phyloP scores from a whole-genome alignment of 2,329 filamentous ascomycete genomes.

The Alternaria angustiovoidea region DNA sequence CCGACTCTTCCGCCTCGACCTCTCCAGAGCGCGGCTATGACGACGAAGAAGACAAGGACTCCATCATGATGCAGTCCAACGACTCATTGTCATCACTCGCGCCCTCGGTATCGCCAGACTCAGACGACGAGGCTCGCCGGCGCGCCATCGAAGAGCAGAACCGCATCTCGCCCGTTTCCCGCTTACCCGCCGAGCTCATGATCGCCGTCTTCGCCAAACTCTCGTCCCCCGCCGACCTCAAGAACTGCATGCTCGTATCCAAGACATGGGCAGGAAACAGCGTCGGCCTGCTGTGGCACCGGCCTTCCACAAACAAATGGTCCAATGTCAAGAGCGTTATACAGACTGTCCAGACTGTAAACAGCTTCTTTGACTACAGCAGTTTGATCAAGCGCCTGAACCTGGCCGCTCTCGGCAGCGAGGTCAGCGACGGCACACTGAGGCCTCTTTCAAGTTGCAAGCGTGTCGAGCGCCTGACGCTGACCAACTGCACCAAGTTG shows the following conservation, averaged over 20 bases:
- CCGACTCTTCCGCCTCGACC: slow-evolving; percentile 71
- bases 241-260: slow-evolving; percentile 92
- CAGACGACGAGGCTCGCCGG: slow-evolving; percentile 70
- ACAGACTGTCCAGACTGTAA: slow-evolving; percentile 72
- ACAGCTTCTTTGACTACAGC: slow-evolving; percentile 88
- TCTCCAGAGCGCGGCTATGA: slow-evolving; percentile 80
- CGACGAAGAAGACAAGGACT: slow-evolving; percentile 87
- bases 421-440: slow-evolving; percentile 89
- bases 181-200: slow-evolving; percentile 91
- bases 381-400: slow-evolving; percentile 93
- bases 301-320: slow-evolving; percentile 90
- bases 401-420: slow-evolving; percentile 76
- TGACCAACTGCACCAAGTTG: slow-evolving; percentile 86
- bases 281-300: slow-evolving; percentile 93
- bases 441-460: slow-evolving; percentile 83
- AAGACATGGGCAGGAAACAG: slow-evolving; percentile 92
- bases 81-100: slow-evolving; percentile 93
- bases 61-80: slow-evolving; percentile 81
- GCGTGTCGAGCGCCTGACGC: slow-evolving; percentile 87
- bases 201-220: slow-evolving; percentile 92
- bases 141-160: slow-evolving; percentile 67
- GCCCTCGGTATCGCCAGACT: slow-evolving; percentile 79
- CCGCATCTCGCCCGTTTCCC: slow-evolving; percentile 79
- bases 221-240: slow-evolving; percentile 75
- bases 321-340: slow-evolving; percentile 81